Conservation (phyloP, 495 filamentous ascomycete species). For the Astrocystis sublimbata region DNA sequence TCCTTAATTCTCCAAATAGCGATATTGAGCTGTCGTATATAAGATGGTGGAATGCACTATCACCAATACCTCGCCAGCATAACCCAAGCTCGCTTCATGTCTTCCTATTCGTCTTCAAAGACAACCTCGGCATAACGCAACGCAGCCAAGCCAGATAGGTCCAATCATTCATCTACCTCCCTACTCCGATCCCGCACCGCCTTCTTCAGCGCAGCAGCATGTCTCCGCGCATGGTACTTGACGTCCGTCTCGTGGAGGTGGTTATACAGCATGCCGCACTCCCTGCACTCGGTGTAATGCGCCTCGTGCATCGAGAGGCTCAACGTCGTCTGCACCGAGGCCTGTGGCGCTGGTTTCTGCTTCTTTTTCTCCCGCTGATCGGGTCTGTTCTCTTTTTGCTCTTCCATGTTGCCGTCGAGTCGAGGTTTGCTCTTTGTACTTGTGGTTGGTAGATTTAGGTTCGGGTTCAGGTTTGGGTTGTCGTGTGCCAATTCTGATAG, state of each 20-base stretch:
- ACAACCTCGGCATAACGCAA: no score
- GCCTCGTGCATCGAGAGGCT: slow-evolving; percentile 39
- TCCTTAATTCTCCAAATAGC: no score
- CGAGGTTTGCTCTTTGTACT: no score
- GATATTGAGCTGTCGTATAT: no score
- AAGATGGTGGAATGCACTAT: no score
- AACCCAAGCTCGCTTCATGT: no score
- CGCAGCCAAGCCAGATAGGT: no score
- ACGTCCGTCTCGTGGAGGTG: slow-evolving; percentile 48
- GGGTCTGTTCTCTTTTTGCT: no score
- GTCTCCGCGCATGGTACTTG: slow-evolving; percentile 43
- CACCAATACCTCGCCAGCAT: no score
- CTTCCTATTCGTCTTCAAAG: no score
- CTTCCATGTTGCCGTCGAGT: slow-evolving; percentile 16
- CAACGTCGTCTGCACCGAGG: slow-evolving; percentile 46
- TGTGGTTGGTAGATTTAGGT: no score
- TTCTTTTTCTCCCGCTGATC: slow-evolving; percentile 23
- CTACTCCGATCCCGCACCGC: slow-evolving; percentile 1
- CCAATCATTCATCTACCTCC: background rate
- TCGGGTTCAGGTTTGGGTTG: slow-evolving; percentile 7
- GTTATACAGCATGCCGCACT: slow-evolving; percentile 50
- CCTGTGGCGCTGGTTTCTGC: no score
- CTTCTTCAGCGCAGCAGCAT: slow-evolving; percentile 31
- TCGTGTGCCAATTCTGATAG: slow-evolving; percentile 14
- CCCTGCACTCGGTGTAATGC: slow-evolving; percentile 46